These are phyloP conservation scores for Acacia acuminata DNA, from an alignment of 306 rosid species.

Conservation along the genomic window DNA sequence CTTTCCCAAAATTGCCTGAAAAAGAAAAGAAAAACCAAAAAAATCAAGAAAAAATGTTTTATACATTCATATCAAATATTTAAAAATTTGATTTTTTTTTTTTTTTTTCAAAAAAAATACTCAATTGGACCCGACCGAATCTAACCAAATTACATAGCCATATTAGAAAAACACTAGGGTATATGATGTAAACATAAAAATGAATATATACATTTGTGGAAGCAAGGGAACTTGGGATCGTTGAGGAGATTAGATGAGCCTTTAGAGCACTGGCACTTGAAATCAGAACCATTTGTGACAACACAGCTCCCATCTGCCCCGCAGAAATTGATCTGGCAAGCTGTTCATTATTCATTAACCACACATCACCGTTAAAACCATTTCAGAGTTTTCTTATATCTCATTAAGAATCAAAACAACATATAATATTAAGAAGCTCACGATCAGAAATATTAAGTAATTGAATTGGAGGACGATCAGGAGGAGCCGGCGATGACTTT, in stretches of 20 bases:
- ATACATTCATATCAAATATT: not conserved
- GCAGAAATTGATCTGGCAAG: constrained; percentile 38
- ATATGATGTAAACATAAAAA: no score
- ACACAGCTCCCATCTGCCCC: constrained; percentile 41
- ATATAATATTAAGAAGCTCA: constrained; percentile 9
- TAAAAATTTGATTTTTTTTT: no score
- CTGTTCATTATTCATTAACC: constrained; percentile 13
- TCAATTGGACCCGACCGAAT: no score
- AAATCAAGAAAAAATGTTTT: not conserved
- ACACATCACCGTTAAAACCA: not conserved
- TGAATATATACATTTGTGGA: constrained; percentile 35
- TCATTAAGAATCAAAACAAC: not conserved
- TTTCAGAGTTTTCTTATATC: not conserved
- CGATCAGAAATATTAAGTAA: constrained; percentile 2
- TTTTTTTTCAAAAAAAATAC: no score
- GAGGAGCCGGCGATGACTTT: not conserved
- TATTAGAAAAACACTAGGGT: no score
- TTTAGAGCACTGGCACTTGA: constrained; percentile 42
- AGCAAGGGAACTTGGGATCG: constrained; percentile 37
- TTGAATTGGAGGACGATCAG: not conserved
- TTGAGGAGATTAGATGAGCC: constrained; percentile 35
- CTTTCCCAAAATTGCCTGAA: constrained; percentile 60
- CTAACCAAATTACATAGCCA: no score
- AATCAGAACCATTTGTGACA: not conserved
- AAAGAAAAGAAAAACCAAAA: not conserved